Conservation (phyloP, 495 filamentous ascomycete genomes). For the Xylaria palmicola region DNA sequence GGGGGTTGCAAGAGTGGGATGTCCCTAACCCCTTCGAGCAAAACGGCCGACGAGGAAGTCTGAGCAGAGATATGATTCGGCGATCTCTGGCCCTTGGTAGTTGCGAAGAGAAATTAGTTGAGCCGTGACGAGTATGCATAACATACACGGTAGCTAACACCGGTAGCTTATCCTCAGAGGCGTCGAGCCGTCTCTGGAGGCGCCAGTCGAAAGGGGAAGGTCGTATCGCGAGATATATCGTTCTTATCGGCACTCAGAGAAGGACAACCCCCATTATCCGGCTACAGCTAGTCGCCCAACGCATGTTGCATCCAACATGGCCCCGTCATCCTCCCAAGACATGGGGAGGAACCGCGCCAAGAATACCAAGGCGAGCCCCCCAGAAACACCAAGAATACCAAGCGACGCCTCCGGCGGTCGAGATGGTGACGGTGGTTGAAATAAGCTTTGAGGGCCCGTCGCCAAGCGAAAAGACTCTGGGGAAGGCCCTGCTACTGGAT, state of each 20-base stretch:
- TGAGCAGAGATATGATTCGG: not conserved
- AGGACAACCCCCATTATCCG: not conserved
- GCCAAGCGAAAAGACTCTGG: constrained; percentile 7
- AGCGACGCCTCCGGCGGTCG: not conserved
- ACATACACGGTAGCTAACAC: not conserved
- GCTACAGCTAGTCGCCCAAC: not conserved
- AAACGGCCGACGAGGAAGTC: not conserved
- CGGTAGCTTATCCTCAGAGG: not conserved
- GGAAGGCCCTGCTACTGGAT: not conserved
- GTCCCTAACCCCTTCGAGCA: constrained; percentile 5
- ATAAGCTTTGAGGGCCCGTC: constrained; percentile 3
- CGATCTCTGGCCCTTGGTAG: not conserved
- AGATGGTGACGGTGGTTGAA: not conserved
- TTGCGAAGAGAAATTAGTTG: not conserved
- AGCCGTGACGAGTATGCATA: not conserved
- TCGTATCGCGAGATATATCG: constrained; percentile 2
- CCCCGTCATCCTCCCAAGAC: not conserved
- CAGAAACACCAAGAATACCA: constrained; percentile 13
- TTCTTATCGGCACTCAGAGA: not conserved
- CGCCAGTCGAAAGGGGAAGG: constrained; percentile 1
- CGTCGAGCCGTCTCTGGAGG: not conserved
- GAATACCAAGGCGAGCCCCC: constrained; percentile 7
- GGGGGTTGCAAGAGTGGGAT: not conserved
- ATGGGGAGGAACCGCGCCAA: constrained; percentile 4
- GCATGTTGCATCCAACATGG: not conserved